Percentiles rank a stretch among this genome's conserved stretches.
phyloP scores from a whole-genome alignment of 106 monocot species.

The Iris macrosiphon region DNA sequence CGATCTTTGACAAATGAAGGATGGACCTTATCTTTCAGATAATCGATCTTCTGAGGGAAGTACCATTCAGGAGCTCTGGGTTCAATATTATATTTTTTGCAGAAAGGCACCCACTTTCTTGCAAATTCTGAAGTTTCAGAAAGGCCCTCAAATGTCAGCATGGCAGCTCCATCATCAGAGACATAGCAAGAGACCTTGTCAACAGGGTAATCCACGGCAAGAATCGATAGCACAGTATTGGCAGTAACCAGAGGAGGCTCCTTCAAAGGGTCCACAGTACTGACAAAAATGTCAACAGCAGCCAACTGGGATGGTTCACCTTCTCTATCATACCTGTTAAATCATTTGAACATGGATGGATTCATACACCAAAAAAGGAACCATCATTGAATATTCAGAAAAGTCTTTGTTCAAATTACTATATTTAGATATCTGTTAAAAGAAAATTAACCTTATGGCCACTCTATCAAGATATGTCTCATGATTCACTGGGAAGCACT shows the following conservation, averaged over 20 bases:
- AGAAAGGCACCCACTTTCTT: constrained; percentile 81
- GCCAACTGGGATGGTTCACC: constrained; percentile 85
- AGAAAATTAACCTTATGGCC: constrained; percentile 39
- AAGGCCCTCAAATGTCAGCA: constrained; percentile 74
- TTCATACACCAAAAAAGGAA: too few species aligned
- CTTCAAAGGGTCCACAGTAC: constrained; percentile 80
- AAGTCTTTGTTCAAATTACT: constrained; percentile 5
- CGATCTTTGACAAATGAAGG: constrained; percentile 60
- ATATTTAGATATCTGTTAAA: constrained; percentile 48
- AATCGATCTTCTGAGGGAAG: constrained; percentile 44
- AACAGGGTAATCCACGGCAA: constrained; percentile 83
- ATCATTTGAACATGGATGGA: too few species aligned
- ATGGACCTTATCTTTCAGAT: constrained; percentile 56
- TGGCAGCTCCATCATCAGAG: constrained; percentile 85
- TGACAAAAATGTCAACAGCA: constrained; percentile 87
- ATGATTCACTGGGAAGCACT: constrained; percentile 68
- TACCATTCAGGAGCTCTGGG: constrained; percentile 90
- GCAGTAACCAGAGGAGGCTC: constrained; percentile 90
- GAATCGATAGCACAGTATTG: constrained; percentile 78
- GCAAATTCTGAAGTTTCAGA: constrained; percentile 89
- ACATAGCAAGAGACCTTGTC: constrained; percentile 86
- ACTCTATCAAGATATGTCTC: constrained; percentile 69
- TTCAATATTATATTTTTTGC: constrained; percentile 72
- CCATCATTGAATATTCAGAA: not conserved
- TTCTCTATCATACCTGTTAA: constrained; percentile 70